Evolutionary conservation across 75 land plant genomes (phyloP).

Genomic region (Sequoia sempervirens): DNA sequence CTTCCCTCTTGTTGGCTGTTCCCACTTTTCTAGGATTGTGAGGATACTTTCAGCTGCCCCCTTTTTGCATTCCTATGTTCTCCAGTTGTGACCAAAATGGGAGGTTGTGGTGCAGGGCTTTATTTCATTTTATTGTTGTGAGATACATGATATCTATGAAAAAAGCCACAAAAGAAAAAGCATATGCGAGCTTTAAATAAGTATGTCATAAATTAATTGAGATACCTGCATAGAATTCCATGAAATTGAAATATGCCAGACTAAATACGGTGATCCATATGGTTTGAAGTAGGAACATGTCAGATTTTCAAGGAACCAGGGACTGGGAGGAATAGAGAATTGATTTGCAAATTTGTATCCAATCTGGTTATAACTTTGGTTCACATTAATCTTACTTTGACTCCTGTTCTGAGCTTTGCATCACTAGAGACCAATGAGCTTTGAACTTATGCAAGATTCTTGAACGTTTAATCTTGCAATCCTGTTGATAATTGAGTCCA

Average conservation of each 20-base stretch:
- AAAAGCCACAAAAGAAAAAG: neutral
- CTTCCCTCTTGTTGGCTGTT: too few species aligned
- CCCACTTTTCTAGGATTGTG: too few species aligned
- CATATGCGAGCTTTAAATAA: neutral
- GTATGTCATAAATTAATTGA: neutral
- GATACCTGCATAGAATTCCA: neutral
- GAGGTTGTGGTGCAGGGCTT: too few species aligned
- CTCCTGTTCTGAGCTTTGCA: neutral
- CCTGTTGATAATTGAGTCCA: neutral
- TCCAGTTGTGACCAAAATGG: too few species aligned
- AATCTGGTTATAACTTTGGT: neutral
- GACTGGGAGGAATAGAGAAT: neutral
- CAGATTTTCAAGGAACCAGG: constrained; percentile 1
- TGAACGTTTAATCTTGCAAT: neutral
- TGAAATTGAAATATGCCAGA: neutral
- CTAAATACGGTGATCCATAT: neutral
- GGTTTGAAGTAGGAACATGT: neutral
- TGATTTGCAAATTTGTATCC: neutral
- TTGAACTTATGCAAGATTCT: neutral
- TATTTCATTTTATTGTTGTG: too few species aligned
- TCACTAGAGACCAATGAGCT: neutral
- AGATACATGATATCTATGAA: neutral
- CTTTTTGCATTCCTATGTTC: too few species aligned
- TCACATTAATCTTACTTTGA: neutral
- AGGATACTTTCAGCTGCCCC: too few species aligned